Conservation (phyloP, 257 asterid species). For the Verbascum thapsus region DNA sequence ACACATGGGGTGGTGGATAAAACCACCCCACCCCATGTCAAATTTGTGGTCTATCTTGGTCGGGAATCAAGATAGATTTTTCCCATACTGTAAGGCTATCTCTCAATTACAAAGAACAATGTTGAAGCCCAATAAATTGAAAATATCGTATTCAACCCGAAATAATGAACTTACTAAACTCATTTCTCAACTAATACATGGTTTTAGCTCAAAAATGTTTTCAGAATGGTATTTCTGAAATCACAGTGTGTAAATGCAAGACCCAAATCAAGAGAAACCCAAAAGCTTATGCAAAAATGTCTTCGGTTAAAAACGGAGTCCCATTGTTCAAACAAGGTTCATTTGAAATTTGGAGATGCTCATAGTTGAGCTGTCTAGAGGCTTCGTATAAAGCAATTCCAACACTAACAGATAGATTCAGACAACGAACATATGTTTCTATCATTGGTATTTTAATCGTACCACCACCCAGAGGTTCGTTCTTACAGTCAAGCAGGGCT, state of each 20-base stretch:
- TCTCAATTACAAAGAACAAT: no score
- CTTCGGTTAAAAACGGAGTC: conserved; percentile 60
- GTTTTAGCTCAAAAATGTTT: no score
- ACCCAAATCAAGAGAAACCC: neutral
- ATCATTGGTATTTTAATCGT: conserved; percentile 84
- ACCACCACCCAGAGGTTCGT: conserved; percentile 70
- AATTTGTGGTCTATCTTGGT: no score
- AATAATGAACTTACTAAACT: no score
- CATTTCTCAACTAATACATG: no score
- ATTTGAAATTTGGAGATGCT: conserved; percentile 56
- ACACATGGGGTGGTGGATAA: no score
- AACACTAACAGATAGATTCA: conserved; percentile 87
- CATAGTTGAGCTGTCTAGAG: conserved; percentile 84
- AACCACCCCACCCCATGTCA: no score
- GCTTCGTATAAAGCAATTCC: conserved; percentile 94
- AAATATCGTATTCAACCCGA: no score
- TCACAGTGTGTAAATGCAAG: neutral
- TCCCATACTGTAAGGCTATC: no score
- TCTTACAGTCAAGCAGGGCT: conserved; percentile 73
- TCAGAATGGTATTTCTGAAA: no score
- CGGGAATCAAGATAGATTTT: no score
- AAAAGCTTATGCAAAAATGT: conserved; percentile 67
- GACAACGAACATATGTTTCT: conserved; percentile 93
- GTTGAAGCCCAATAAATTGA: no score
- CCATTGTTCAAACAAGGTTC: conserved; percentile 48